Base-by-base conservation (phyloP, 2,329 filamentous ascomycete genomes). In the Botrytis deweyae region DNA sequence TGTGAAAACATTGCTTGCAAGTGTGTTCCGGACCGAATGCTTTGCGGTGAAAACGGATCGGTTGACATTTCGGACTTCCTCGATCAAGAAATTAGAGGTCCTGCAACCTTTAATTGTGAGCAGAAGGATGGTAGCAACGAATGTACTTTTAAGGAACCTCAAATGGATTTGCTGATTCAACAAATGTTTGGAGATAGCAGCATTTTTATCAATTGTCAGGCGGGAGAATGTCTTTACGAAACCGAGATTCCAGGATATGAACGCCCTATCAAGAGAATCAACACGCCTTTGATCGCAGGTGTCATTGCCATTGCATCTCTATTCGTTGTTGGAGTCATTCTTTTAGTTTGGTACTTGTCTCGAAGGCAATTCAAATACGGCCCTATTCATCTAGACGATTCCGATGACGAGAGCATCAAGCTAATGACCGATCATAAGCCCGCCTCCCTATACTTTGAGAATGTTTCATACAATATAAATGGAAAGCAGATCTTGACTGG, bases 11-110 rank as follows among this genome's bases (percentile, higher is more conserved):
- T 98, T 79, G 86, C 91, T 76, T 99, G 96, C 84, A 90, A 90
- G 77, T 99, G 96, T 82, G 92, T 99, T 71, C 90, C 93, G 0
- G 94, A 92, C 74, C 92, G 95, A 55, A 97, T 98, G 91, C 89
- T 99, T 16, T 99, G 96, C 81, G 96, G 96, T 74, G 93, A 96
- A 78, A 90, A 92, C 78, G 95, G 93, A 59, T 97, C 95, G 1
- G 91, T 99, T 76, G 95, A 99, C 82, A 92, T 99, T 76, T 90
- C 90, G 62, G 95, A 98, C 42, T 98, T 98, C 82, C 85, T 99
- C 61, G 88, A 90, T 74, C 85, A 97, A 80, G 86, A 89, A 69
- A 97, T 99, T 83, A 90, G 91, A 78, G 96, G 96, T 0, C 96
- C 96, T 1, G 97, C 95, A 6, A 89, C 89, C 29, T 98, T 98